These are phyloP conservation scores for Erysimum cheiri DNA, from an alignment of 441 rosid species.

Conservation along the genomic window DNA sequence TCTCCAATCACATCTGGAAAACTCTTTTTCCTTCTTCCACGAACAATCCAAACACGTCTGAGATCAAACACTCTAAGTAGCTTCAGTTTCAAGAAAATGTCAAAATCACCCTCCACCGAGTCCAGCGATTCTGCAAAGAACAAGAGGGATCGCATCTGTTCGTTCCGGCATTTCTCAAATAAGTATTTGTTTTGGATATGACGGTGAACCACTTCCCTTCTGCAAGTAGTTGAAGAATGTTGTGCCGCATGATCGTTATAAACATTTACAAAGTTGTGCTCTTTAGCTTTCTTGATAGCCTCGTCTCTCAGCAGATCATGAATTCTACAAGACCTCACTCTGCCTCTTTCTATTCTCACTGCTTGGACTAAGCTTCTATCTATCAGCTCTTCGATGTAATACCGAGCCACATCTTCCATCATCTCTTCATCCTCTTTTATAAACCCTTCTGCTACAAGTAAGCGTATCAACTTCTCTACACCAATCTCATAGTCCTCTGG, in stretches of 20 bases:
- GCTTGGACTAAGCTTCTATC: constrained; percentile 32
- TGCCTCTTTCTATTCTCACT: constrained; percentile 3
- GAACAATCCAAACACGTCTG: neutral
- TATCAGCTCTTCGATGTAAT: constrained; percentile 25
- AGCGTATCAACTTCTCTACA: constrained; percentile 14
- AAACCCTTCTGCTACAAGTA: constrained; percentile 33
- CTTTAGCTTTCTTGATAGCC: constrained; percentile 31
- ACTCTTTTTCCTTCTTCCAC: neutral
- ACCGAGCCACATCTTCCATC: constrained; percentile 34
- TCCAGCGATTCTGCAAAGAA: neutral
- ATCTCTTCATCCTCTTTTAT: constrained; percentile 14
- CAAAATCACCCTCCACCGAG: neutral
- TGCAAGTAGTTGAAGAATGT: neutral
- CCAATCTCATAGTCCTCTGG: constrained; percentile 35
- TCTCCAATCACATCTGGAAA: constrained; percentile 24
- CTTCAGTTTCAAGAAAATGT: constrained; percentile 25
- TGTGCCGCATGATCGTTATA: neutral
- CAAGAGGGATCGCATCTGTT: constrained; percentile 37
- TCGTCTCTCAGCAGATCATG: constrained; percentile 41
- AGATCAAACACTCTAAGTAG: constrained; percentile 41
- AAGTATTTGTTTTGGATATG: neutral
- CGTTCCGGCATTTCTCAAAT: constrained; percentile 24
- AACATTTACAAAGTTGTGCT: constrained; percentile 38
- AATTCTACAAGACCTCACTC: constrained; percentile 7
- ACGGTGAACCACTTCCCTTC: constrained; percentile 41